A percentile compares a stretch with the other conserved stretches of the same genome.
Evolutionary conservation across 2,329 filamentous ascomycete species (phyloP).

Genomic region (Xylariaceae sp.): DNA sequence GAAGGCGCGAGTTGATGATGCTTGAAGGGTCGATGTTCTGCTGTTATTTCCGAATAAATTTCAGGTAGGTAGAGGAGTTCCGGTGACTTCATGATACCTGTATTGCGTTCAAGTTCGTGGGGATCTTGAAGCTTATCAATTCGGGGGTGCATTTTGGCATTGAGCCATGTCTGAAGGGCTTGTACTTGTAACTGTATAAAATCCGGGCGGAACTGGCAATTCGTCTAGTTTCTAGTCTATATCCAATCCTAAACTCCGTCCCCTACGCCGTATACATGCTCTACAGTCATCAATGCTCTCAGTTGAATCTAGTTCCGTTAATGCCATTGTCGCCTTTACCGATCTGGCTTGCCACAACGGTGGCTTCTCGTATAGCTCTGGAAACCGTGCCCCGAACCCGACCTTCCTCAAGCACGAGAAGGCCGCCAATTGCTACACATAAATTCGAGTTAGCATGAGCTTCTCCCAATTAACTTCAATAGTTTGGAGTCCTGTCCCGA

Average conservation of each 20-base stretch:
- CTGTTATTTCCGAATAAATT: conserved; percentile 8
- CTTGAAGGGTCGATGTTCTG: conserved; percentile 14
- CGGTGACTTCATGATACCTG: conserved; percentile 33
- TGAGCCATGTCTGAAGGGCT: too few relatives aligned
- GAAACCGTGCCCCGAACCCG: conserved; percentile 67
- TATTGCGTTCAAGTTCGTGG: conserved; percentile 26
- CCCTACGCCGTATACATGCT: conserved; percentile 12
- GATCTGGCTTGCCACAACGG: conserved; percentile 68
- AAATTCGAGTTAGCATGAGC: not conserved
- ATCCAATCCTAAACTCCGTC: conserved; percentile 18
- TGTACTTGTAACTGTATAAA: not conserved
- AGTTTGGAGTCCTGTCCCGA: not conserved
- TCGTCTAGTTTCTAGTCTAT: conserved; percentile 12
- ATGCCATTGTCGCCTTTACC: conserved; percentile 57
- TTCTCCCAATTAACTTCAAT: not conserved
- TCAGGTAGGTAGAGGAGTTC: conserved; percentile 19
- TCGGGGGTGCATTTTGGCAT: not conserved
- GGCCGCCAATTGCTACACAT: conserved; percentile 54
- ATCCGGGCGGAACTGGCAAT: not conserved
- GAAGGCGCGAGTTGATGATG: conserved; percentile 47
- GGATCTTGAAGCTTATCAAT: not conserved
- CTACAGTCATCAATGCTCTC: not conserved
- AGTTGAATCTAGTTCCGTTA: conserved; percentile 46
- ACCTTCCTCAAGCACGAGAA: conserved; percentile 75
- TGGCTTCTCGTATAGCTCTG: conserved; percentile 70